A percentile compares a stretch with the other conserved stretches of the same genome.
Conservation (phyloP, 306 rosid species). For the Hippophae gyantsensis region DNA sequence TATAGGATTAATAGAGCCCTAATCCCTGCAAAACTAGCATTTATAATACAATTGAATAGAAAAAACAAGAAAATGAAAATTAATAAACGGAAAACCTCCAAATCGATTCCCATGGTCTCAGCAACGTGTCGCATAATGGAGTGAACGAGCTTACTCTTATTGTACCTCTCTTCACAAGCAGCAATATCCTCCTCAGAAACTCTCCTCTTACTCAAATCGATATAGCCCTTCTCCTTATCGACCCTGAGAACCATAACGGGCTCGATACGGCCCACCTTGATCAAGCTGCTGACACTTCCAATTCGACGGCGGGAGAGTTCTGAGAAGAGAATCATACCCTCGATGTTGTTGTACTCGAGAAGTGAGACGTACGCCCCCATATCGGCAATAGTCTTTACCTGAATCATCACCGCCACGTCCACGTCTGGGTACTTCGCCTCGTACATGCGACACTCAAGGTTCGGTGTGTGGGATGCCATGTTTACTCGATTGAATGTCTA, state of each 20-base stretch:
- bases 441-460: conserved; percentile 92
- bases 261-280: conserved; percentile 89
- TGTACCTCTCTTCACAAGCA: conserved; percentile 84
- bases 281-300: conserved; percentile 79
- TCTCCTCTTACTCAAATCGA: conserved; percentile 88
- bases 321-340: conserved; percentile 90
- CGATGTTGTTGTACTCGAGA: conserved; percentile 91
- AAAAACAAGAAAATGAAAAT: not conserved
- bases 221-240: conserved; percentile 89
- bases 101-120: conserved; percentile 62
- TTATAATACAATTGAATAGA: not conserved
- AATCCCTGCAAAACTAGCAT: too few species aligned
- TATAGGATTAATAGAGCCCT: too few species aligned
- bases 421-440: conserved; percentile 88
- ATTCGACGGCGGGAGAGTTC: conserved; percentile 98
- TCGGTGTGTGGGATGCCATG: conserved; percentile 47
- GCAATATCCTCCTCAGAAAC: conserved; percentile 90
- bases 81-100: conserved; percentile 45
- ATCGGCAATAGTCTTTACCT: conserved; percentile 92
- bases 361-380: conserved; percentile 98
- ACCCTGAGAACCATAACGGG: conserved; percentile 96
- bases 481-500: not conserved
- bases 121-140: conserved; percentile 96
- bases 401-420: conserved; percentile 97
- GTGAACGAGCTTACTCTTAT: conserved; percentile 96